A percentile compares a stretch with the other conserved stretches of the same genome.
Conservation (phyloP, 2,329 filamentous ascomycete species). For the Rutstroemia sp. region DNA sequence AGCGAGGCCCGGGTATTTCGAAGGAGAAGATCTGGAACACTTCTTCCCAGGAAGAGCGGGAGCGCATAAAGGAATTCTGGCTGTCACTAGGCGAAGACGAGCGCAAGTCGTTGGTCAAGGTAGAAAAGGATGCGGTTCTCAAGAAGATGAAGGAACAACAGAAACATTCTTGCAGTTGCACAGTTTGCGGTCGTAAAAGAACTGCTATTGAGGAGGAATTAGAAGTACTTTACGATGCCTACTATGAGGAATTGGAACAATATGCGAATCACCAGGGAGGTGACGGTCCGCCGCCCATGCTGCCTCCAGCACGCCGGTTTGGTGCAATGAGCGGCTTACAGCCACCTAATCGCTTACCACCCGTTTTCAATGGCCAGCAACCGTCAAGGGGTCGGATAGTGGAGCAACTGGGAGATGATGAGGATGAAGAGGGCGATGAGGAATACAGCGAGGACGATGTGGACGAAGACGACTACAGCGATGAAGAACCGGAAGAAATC, state of each 20-base stretch:
- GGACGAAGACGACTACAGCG: constrained; percentile 61
- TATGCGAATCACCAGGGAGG: constrained; percentile 83
- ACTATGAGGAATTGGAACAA: constrained; percentile 96
- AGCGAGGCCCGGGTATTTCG: constrained; percentile 31
- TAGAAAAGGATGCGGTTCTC: constrained; percentile 95
- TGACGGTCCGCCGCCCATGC: constrained; percentile 60
- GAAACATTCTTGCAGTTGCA: constrained; percentile 97
- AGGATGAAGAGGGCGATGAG: constrained; percentile 39
- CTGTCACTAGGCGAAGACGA: constrained; percentile 89
- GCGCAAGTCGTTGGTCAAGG: constrained; percentile 89
- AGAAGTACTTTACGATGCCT: constrained; percentile 95
- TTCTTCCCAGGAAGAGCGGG: constrained; percentile 85
- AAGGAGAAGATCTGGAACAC: constrained; percentile 96
- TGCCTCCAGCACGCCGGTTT: constrained; percentile 59
- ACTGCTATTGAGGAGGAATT: constrained; percentile 97
- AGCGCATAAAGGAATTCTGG: constrained; percentile 98
- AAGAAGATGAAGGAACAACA: constrained; percentile 99
- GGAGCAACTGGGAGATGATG: constrained; percentile 47
- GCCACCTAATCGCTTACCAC: constrained; percentile 50
- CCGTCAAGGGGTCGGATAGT: constrained; percentile 70
- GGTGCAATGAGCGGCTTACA: constrained; percentile 46
- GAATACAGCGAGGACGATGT: constrained; percentile 41
- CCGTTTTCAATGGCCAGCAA: constrained; percentile 56
- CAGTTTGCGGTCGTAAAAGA: constrained; percentile 90
- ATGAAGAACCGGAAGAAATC: constrained; percentile 56